Evolutionary conservation across 495 filamentous ascomycete species (phyloP).

Genomic region (Apodospora peruviana): DNA sequence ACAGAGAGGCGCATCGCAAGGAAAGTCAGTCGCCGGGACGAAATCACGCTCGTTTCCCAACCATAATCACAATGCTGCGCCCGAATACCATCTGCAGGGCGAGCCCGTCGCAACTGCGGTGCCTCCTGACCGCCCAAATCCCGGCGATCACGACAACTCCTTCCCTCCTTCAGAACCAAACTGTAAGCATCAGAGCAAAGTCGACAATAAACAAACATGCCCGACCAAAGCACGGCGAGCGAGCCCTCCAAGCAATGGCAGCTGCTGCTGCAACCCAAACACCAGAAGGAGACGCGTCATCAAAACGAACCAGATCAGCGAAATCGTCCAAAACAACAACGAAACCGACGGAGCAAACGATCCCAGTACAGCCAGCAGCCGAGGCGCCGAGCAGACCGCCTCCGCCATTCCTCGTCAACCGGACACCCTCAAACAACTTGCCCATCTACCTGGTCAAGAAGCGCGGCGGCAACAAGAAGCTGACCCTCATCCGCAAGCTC

Average conservation of each 20-base stretch:
- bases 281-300: not conserved
- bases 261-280: not conserved
- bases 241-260: too few relatives aligned
- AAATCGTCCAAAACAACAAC: too few relatives aligned
- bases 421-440: conserved; percentile 63
- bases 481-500: conserved; percentile 72
- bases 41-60: not conserved
- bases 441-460: conserved; percentile 75
- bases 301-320: too few relatives aligned
- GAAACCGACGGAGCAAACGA: not conserved
- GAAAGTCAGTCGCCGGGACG: not conserved
- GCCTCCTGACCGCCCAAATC: too few relatives aligned
- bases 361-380: not conserved
- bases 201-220: conserved; percentile 1
- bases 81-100: conserved; percentile 7
- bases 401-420: conserved; percentile 64
- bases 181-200: not conserved
- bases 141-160: not conserved
- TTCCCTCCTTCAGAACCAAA: too few relatives aligned
- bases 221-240: not conserved
- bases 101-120: too few relatives aligned
- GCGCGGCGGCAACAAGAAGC: conserved; percentile 68
- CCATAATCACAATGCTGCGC: conserved; percentile 12
- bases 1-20: not conserved
- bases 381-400: not conserved